Conservation (phyloP, 495 filamentous ascomycete species). For the Trichoderma parareesei region DNA sequence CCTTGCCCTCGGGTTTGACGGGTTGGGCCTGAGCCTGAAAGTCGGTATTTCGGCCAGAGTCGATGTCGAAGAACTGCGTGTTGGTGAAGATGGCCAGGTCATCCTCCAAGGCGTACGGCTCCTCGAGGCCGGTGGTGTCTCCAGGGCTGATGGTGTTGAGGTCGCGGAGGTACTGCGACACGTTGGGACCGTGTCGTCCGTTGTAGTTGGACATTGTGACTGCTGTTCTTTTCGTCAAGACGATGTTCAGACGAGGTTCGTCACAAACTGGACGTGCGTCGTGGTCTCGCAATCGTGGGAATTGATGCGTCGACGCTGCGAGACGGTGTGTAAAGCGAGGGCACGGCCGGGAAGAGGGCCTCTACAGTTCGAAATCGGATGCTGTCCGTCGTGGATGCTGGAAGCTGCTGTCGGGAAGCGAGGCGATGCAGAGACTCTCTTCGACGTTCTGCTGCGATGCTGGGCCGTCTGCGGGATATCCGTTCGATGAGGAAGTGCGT, state of each 20-base stretch:
- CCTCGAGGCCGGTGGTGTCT: constrained; percentile 54
- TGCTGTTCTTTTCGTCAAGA: neutral
- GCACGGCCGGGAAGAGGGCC: too few relatives aligned
- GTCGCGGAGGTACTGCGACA: constrained; percentile 80
- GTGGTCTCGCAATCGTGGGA: neutral
- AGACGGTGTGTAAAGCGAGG: neutral
- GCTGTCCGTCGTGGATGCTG: too few relatives aligned
- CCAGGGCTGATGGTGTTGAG: constrained; percentile 70
- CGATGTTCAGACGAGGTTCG: neutral
- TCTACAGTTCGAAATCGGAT: too few relatives aligned
- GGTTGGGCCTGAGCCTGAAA: constrained; percentile 29
- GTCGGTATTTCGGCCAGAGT: constrained; percentile 38
- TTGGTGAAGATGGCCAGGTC: constrained; percentile 90
- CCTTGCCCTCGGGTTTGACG: constrained; percentile 24
- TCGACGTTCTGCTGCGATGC: neutral
- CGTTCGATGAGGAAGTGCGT: neutral
- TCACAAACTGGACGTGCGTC: neutral
- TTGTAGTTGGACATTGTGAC: constrained; percentile 57
- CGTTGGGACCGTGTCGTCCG: constrained; percentile 66
- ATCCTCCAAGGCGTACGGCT: constrained; percentile 47
- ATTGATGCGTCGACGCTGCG: neutral
- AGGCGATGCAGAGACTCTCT: neutral
- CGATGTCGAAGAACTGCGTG: constrained; percentile 88
- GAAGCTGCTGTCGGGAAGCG: too few relatives aligned
- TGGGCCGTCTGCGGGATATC: neutral